Evolutionary conservation across 2,329 filamentous ascomycete genomes (phyloP).

Genomic region (Talaromyces sp.): DNA sequence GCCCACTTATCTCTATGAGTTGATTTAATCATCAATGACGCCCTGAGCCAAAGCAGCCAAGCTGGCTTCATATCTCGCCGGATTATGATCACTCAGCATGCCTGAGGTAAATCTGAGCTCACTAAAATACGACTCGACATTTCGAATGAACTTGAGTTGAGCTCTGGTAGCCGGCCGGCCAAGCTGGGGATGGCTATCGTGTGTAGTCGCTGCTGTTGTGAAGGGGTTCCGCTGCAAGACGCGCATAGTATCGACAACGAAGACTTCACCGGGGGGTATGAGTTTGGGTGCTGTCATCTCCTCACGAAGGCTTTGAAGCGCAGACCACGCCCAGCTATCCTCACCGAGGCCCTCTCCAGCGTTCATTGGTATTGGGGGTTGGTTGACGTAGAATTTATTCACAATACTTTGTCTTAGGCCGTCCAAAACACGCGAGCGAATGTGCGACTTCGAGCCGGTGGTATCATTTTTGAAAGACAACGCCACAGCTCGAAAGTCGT

Average conservation of each 20-base stretch:
- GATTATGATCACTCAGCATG: conserved; percentile 73
- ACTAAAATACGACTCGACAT: conserved; percentile 66
- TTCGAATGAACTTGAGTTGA: conserved; percentile 64
- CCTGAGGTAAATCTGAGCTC: conserved; percentile 68
- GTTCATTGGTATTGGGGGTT: conserved; percentile 39
- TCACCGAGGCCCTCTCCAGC: conserved; percentile 54
- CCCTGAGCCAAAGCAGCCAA: conserved; percentile 55
- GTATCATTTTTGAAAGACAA: conserved; percentile 70
- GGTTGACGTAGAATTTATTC: conserved; percentile 56
- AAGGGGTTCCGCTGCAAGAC: conserved; percentile 67
- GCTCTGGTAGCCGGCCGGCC: conserved; percentile 64
- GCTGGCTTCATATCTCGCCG: conserved; percentile 67
- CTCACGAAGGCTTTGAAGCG: conserved; percentile 61
- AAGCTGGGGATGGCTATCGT: conserved; percentile 45
- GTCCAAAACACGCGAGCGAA: conserved; percentile 63
- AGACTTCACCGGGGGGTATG: conserved; percentile 71
- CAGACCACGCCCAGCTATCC: conserved; percentile 63
- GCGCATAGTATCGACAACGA: conserved; percentile 63
- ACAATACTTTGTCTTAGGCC: conserved; percentile 59
- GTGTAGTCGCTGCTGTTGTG: conserved; percentile 21
- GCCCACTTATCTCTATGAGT: neutral
- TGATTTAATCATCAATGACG: conserved; percentile 35
- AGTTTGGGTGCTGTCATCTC: conserved; percentile 67
- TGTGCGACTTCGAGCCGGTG: conserved; percentile 61
- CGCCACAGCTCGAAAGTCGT: conserved; percentile 69